Conservation (phyloP, 768 basidiomycete species). For the Amanita muscaria region DNA sequence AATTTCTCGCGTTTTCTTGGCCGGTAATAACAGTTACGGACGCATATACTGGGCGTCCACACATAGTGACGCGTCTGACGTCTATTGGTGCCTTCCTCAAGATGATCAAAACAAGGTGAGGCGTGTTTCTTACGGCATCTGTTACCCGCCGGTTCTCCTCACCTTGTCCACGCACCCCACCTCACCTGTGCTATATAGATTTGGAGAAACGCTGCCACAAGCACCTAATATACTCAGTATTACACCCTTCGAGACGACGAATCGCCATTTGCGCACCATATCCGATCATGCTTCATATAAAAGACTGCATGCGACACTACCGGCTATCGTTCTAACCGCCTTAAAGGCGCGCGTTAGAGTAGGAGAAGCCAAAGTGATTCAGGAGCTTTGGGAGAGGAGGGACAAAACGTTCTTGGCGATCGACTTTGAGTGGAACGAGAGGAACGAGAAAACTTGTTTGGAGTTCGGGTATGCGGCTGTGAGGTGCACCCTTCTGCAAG, state of each 20-base stretch:
- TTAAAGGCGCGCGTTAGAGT: slow-evolving; percentile 53
- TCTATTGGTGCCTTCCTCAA: slow-evolving; percentile 69
- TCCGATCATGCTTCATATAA: slow-evolving; percentile 60
- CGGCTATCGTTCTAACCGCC: slow-evolving; percentile 58
- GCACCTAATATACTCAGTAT: slow-evolving; percentile 67
- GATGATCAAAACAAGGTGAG: slow-evolving; percentile 77
- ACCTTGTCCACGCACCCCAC: not conserved
- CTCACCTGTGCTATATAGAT: slow-evolving; percentile 31
- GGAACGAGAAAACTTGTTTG: slow-evolving; percentile 55
- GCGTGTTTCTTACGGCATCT: not conserved
- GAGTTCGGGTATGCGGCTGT: slow-evolving; percentile 84
- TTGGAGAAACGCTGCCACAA: slow-evolving; percentile 65
- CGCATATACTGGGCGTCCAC: slow-evolving; percentile 57
- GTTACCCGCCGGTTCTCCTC: not conserved
- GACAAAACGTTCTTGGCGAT: slow-evolving; percentile 73
- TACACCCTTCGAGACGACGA: slow-evolving; percentile 56
- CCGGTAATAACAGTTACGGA: slow-evolving; percentile 75
- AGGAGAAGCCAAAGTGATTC: slow-evolving; percentile 59
- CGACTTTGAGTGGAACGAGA: slow-evolving; percentile 70
- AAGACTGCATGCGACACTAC: slow-evolving; percentile 62
- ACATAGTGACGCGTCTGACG: slow-evolving; percentile 69
- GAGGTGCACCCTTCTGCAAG: slow-evolving; percentile 60
- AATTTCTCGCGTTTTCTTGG: slow-evolving; percentile 77
- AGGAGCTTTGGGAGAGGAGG: slow-evolving; percentile 55
- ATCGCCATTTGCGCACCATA: slow-evolving; percentile 63